phyloP scores from a whole-genome alignment of 192 early-diverging fungal genomes.

The Thoreauomyces humboldtii region DNA sequence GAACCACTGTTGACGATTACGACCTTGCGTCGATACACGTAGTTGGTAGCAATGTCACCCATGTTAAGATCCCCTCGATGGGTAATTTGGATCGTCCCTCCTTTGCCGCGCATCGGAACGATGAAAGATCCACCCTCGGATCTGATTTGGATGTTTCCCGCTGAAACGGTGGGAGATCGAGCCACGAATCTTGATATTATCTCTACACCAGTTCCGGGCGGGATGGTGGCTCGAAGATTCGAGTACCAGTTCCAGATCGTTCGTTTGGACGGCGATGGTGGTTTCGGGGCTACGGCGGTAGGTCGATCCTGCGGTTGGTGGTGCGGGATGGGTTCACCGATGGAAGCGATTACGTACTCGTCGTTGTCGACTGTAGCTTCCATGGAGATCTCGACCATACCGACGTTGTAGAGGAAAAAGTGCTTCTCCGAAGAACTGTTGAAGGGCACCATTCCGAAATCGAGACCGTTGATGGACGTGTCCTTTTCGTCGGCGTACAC shows the following conservation, averaged over 20 bases:
- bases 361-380: slow-evolving; percentile 42
- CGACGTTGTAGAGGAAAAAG: slow-evolving; percentile 55
- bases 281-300: slow-evolving; percentile 13
- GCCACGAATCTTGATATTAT: slow-evolving; percentile 48
- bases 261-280: slow-evolving; percentile 32
- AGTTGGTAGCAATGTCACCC: slow-evolving; percentile 62
- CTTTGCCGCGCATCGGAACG: slow-evolving; percentile 52
- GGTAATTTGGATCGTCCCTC: slow-evolving; percentile 52
- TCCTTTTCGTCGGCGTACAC: slow-evolving; percentile 51
- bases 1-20: slow-evolving; percentile 53
- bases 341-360: slow-evolving; percentile 45
- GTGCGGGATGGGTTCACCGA: slow-evolving; percentile 45
- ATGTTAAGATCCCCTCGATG: slow-evolving; percentile 60
- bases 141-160: slow-evolving; percentile 44
- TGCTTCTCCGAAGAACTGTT: slow-evolving; percentile 54
- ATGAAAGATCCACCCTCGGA: slow-evolving; percentile 48
- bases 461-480: slow-evolving; percentile 38
- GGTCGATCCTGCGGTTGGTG: slow-evolving; percentile 6
- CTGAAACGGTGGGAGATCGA: slow-evolving; percentile 35
- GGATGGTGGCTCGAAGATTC: slow-evolving; percentile 24
- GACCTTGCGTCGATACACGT: slow-evolving; percentile 51
- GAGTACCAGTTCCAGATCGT: slow-evolving; percentile 47
- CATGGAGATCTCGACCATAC: slow-evolving; percentile 53
- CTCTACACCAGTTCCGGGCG: slow-evolving; percentile 46
- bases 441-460: slow-evolving; percentile 66